Conservation (phyloP, 768 basidiomycete genomes). For the Suillus spraguei region DNA sequence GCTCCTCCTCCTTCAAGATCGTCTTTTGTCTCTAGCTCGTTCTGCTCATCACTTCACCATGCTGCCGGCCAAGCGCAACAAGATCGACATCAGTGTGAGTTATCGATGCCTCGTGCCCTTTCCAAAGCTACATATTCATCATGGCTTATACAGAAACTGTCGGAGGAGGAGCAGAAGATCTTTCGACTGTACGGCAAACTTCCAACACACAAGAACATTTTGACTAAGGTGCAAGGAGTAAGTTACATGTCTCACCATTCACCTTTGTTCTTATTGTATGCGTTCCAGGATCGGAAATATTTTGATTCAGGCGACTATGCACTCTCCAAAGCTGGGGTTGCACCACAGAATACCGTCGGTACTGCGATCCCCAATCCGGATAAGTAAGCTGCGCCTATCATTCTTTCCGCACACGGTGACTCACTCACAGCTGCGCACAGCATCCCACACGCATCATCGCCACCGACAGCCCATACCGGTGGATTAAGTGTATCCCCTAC, state of each 20-base stretch:
- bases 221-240: slow-evolving; percentile 96
- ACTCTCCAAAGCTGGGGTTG: slow-evolving; percentile 90
- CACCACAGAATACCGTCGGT: slow-evolving; percentile 87
- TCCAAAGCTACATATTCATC: slow-evolving; percentile 16
- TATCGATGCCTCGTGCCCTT: slow-evolving; percentile 11
- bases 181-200: slow-evolving; percentile 95
- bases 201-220: slow-evolving; percentile 89
- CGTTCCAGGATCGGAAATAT: slow-evolving; percentile 90
- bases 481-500: slow-evolving; percentile 76
- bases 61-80: slow-evolving; percentile 83
- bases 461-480: slow-evolving; percentile 54
- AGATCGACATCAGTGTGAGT: slow-evolving; percentile 92
- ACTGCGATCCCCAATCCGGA: slow-evolving; percentile 98
- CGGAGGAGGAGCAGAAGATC: slow-evolving; percentile 90
- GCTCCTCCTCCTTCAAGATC: slow-evolving; percentile 29
- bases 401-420: slow-evolving; percentile 7
- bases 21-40: slow-evolving; percentile 15
- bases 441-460: slow-evolving; percentile 88
- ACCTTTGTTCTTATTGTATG: slow-evolving; percentile 12
- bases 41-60: slow-evolving; percentile 41
- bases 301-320: slow-evolving; percentile 99
- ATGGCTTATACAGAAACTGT: slow-evolving; percentile 59
- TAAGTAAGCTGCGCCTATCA: slow-evolving; percentile 60
- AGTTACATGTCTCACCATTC: slow-evolving; percentile 18
- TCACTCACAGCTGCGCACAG: slow-evolving; percentile 40